phyloP scores from a whole-genome alignment of 2,329 filamentous ascomycete genomes.

The Pestalotiopsis sp. region DNA sequence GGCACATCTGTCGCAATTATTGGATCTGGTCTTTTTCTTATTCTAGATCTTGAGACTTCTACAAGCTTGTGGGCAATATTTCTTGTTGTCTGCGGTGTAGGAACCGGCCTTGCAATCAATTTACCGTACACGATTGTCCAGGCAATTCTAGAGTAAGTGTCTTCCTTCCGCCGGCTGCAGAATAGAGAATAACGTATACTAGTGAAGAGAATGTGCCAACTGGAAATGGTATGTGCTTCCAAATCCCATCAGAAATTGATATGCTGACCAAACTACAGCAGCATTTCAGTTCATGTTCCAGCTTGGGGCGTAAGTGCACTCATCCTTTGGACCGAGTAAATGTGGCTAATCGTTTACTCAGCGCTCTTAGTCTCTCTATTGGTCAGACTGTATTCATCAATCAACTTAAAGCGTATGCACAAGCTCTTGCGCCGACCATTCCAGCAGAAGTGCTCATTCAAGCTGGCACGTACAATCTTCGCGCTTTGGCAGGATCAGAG shows the following conservation, averaged over 20 bases:
- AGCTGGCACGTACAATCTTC: not conserved
- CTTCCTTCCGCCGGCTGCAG: not conserved
- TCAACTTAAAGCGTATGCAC: not conserved
- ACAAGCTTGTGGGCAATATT: conserved; percentile 36
- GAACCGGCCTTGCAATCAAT: conserved; percentile 41
- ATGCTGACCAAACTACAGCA: not conserved
- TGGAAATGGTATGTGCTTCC: not conserved
- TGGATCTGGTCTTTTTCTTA: conserved; percentile 33
- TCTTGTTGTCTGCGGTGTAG: conserved; percentile 44
- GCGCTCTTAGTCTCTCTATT: not conserved
- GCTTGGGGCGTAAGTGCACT: not conserved
- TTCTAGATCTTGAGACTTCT: conserved; percentile 26
- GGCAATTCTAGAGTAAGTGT: not conserved
- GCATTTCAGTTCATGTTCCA: not conserved
- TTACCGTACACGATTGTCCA: conserved; percentile 27
- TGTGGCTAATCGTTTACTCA: not conserved
- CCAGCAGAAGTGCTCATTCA: not conserved
- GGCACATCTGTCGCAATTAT: conserved; percentile 35
- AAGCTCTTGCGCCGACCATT: not conserved
- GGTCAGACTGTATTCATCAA: not conserved
- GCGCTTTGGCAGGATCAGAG: not conserved
- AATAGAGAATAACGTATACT: not conserved
- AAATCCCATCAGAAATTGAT: not conserved
- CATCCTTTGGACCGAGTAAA: not conserved
- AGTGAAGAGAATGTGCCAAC: not conserved